phyloP scores from a whole-genome alignment of 208 protist species.

The Trypanosoma grayi region DNA sequence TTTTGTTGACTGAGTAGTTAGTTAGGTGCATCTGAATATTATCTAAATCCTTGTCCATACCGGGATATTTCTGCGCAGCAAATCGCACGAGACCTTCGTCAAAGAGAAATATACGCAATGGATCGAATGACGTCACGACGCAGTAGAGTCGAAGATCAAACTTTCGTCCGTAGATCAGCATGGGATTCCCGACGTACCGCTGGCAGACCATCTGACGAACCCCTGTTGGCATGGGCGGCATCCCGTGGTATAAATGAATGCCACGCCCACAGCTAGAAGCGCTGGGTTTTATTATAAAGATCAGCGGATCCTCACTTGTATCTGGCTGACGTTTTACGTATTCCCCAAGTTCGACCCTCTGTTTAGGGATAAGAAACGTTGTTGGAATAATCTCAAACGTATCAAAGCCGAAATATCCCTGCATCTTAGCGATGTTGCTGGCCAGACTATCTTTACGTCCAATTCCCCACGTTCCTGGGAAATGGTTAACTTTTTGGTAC shows the following conservation, averaged over 20 bases:
- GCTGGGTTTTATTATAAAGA: slow-evolving; percentile 89
- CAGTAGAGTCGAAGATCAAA: slow-evolving; percentile 96
- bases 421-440: slow-evolving; percentile 78
- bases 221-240: slow-evolving; percentile 69
- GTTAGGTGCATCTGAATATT: slow-evolving; percentile 95
- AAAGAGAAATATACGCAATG: slow-evolving; percentile 90
- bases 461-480: slow-evolving; percentile 90
- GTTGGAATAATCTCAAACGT: slow-evolving; percentile 77
- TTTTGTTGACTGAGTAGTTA: slow-evolving; percentile 97
- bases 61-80: slow-evolving; percentile 90
- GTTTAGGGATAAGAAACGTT: slow-evolving; percentile 84
- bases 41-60: slow-evolving; percentile 68
- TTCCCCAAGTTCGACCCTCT: slow-evolving; percentile 50
- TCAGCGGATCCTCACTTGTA: slow-evolving; percentile 54
- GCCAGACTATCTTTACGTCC: slow-evolving; percentile 89
- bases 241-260: slow-evolving; percentile 66
- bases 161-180: slow-evolving; percentile 93
- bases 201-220: slow-evolving; percentile 85
- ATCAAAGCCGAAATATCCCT: slow-evolving; percentile 62
- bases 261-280: slow-evolving; percentile 89
- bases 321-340: slow-evolving; percentile 64
- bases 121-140: slow-evolving; percentile 88
- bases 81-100: slow-evolving; percentile 95
- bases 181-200: slow-evolving; percentile 92
- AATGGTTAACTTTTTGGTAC: slow-evolving; percentile 93